These are phyloP conservation scores for Pyrenochaeta sp. DNA, from an alignment of 2,329 filamentous ascomycete genomes.

Conservation along the genomic window DNA sequence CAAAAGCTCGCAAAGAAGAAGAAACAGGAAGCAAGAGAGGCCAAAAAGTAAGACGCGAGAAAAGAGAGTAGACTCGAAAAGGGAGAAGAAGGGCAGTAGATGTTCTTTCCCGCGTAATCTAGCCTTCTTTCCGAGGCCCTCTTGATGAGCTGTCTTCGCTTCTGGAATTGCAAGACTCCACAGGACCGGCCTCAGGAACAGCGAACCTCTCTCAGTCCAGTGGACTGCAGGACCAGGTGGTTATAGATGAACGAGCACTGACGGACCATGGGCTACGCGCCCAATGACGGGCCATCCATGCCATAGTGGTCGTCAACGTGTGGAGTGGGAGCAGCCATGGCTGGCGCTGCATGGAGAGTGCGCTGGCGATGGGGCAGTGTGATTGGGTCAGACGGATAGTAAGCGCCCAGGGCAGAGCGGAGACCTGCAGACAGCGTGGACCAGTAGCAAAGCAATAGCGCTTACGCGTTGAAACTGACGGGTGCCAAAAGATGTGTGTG, in stretches of 20 bases:
- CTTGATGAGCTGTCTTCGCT: slow-evolving; percentile 22
- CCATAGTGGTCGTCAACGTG: slow-evolving; percentile 24
- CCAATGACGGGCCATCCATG: slow-evolving; percentile 28
- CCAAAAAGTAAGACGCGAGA: slow-evolving; percentile 19
- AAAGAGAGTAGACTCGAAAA: slow-evolving; percentile 12
- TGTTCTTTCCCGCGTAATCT: slow-evolving; percentile 10
- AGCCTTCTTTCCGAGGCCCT: slow-evolving; percentile 8
- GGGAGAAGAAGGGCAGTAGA: slow-evolving; percentile 7
- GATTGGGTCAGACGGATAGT: slow-evolving; percentile 26
- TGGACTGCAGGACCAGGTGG: slow-evolving; percentile 23
- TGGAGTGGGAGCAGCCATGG: slow-evolving; percentile 23
- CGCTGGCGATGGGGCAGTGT: slow-evolving; percentile 6
- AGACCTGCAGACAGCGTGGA: slow-evolving; percentile 26
- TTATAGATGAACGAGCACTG: slow-evolving; percentile 28
- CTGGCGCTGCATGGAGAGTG: slow-evolving; percentile 24
- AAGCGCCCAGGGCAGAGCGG: slow-evolving; percentile 29
- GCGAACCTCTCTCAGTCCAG: slow-evolving; percentile 27
- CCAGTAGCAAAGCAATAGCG: slow-evolving; percentile 42
- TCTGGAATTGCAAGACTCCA: slow-evolving; percentile 19
- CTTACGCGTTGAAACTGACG: slow-evolving; percentile 36
- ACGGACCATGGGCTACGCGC: slow-evolving; percentile 13
- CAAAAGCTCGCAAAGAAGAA: slow-evolving; percentile 13
- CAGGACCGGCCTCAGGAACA: slow-evolving; percentile 28
- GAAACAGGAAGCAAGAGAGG: slow-evolving; percentile 3
- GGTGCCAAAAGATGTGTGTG: slow-evolving; percentile 16